phyloP scores from a whole-genome alignment of 2,329 filamentous ascomycete genomes.

The Claviceps digitariae region DNA sequence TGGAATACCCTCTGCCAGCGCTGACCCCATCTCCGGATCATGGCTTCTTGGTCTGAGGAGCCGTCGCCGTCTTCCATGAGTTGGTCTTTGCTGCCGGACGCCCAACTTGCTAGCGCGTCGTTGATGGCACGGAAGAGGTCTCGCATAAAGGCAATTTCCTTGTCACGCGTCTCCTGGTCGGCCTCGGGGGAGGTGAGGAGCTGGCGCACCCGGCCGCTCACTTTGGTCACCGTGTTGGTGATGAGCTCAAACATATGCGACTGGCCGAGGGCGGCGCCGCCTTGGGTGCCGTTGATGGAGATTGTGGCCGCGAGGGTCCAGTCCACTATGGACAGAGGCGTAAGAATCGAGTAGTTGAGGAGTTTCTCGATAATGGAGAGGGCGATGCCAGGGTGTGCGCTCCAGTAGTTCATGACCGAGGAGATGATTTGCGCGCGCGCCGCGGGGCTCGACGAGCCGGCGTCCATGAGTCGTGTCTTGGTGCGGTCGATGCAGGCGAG shows the following conservation, averaged over 20 bases:
- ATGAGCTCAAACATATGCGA: conserved; percentile 83
- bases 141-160: conserved; percentile 62
- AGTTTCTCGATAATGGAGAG: conserved; percentile 92
- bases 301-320: conserved; percentile 62
- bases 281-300: conserved; percentile 34
- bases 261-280: conserved; percentile 55
- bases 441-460: conserved; percentile 59
- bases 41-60: conserved; percentile 41
- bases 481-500: conserved; percentile 91
- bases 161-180: conserved; percentile 51
- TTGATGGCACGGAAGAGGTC: conserved; percentile 72
- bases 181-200: conserved; percentile 51
- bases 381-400: conserved; percentile 79
- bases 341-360: conserved; percentile 91
- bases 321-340: conserved; percentile 70
- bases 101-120: conserved; percentile 61
- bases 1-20: conserved; percentile 80
- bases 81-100: conserved; percentile 58
- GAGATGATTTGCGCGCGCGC: conserved; percentile 81
- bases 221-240: conserved; percentile 76
- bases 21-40: conserved; percentile 67
- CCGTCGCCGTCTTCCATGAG: conserved; percentile 57
- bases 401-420: conserved; percentile 87
- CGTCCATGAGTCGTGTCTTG: conserved; percentile 73
- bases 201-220: conserved; percentile 73